These are phyloP conservation scores for Phytophthora capsici DNA, from an alignment of 352 stramenopile species.

Conservation along the genomic window DNA sequence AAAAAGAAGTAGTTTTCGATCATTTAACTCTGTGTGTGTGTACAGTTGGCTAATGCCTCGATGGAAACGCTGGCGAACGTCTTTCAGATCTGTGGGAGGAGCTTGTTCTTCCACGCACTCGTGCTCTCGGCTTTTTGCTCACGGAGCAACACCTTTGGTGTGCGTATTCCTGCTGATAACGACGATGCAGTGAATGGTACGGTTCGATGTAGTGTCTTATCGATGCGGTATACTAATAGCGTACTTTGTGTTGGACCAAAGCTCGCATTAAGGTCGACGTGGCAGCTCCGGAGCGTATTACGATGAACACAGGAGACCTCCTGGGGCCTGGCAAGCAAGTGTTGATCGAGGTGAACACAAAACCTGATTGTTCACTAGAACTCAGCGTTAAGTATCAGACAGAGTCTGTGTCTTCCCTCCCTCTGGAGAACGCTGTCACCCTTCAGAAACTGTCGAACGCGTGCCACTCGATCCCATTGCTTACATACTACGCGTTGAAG, in stretches of 20 bases:
- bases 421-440: constrained; percentile 47
- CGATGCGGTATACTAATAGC: background rate
- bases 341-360: constrained; percentile 74
- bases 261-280: constrained; percentile 86
- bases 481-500: constrained; percentile 82
- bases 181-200: constrained; percentile 73
- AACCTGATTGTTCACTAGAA: constrained; percentile 69
- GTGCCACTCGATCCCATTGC: constrained; percentile 81
- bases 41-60: constrained; percentile 67
- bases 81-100: constrained; percentile 84
- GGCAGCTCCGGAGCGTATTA: constrained; percentile 75
- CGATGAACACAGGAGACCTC: constrained; percentile 76
- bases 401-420: constrained; percentile 29
- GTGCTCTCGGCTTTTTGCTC: constrained; percentile 79
- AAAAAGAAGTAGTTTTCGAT: background rate
- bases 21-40: constrained; percentile 15
- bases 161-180: constrained; percentile 62
- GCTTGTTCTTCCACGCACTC: constrained; percentile 87
- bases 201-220: constrained; percentile 1
- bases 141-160: constrained; percentile 75
- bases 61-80: constrained; percentile 64
- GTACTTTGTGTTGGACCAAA: constrained; percentile 18
- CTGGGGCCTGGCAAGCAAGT: constrained; percentile 60
- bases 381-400: constrained; percentile 66
- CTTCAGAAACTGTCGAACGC: constrained; percentile 56